A percentile compares a stretch with the other conserved stretches of the same genome.
These are phyloP conservation scores for Boletus hoseneyae DNA, from an alignment of 1,284 basidiomycete genomes.

Conservation along the genomic window DNA sequence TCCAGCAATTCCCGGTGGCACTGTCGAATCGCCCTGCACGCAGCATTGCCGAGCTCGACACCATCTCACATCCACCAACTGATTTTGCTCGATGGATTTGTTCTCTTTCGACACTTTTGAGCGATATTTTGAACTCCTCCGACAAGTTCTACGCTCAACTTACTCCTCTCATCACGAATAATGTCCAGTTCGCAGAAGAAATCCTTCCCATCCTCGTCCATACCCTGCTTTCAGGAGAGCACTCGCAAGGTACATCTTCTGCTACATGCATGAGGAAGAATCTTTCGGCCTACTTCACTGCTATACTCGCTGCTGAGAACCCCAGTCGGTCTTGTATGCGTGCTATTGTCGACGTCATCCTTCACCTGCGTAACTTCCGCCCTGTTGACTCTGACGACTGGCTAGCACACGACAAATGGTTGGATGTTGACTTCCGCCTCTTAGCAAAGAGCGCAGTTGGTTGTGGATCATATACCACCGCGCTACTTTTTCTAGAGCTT, in stretches of 20 bases:
- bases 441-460: constrained; percentile 73
- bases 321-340: constrained; percentile 50
- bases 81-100: constrained; percentile 68
- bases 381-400: constrained; percentile 45
- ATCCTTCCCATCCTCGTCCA: constrained; percentile 78
- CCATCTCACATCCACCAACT: constrained; percentile 38
- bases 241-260: constrained; percentile 5
- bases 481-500: constrained; percentile 87
- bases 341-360: constrained; percentile 73
- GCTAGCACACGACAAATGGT: constrained; percentile 78
- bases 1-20: constrained; percentile 44
- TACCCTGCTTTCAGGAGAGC: constrained; percentile 52
- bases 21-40: constrained; percentile 30
- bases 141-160: constrained; percentile 73
- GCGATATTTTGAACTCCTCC: constrained; percentile 50
- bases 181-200: constrained; percentile 59
- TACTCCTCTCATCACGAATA: constrained; percentile 51
- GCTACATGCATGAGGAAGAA: constrained; percentile 18
- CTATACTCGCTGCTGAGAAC: constrained; percentile 46
- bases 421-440: constrained; percentile 71
- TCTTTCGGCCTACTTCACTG: constrained; percentile 65
- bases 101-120: constrained; percentile 57
- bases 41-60: constrained; percentile 39
- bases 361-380: constrained; percentile 75
- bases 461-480: constrained; percentile 84